These are phyloP conservation scores for Nissolia schottii DNA, from an alignment of 306 rosid species.

Conservation along the genomic window DNA sequence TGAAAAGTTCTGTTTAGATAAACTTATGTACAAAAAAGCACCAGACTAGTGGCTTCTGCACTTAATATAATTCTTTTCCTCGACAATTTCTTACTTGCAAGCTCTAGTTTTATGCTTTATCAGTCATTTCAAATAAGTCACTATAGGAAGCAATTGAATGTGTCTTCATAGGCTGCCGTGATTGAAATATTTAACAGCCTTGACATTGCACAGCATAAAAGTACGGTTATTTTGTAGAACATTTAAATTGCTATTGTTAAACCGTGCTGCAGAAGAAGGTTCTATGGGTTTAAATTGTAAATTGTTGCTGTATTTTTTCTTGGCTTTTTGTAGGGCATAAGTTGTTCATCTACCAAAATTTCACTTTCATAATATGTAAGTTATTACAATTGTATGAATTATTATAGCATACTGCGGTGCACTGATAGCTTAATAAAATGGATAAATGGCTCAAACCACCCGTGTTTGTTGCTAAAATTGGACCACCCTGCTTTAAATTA, in stretches of 20 bases:
- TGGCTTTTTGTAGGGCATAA: not conserved
- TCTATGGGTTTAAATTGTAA: conserved; percentile 22
- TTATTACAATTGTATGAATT: not conserved
- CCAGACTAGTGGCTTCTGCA: conserved; percentile 42
- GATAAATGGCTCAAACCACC: no score
- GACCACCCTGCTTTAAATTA: no score
- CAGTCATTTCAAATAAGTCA: conserved; percentile 34
- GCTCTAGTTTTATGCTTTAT: conserved; percentile 19
- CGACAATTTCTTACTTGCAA: conserved; percentile 34
- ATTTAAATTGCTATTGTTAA: conserved; percentile 20
- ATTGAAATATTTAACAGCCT: conserved; percentile 31
- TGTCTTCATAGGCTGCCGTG: conserved; percentile 24
- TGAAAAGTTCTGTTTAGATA: conserved; percentile 37
- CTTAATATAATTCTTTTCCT: conserved; percentile 35
- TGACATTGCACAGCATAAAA: conserved; percentile 27
- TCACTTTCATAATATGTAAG: not conserved
- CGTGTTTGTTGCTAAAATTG: no score
- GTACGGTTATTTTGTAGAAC: conserved; percentile 22
- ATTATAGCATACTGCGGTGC: not conserved
- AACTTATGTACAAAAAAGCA: not conserved
- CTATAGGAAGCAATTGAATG: conserved; percentile 28
- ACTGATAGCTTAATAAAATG: not conserved
- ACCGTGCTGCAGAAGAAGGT: conserved; percentile 16
- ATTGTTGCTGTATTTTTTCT: conserved; percentile 4
- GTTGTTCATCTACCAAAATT: not conserved